Evolutionary conservation across 306 rosid species (phyloP).

Genomic region (Begonia masoniana): DNA sequence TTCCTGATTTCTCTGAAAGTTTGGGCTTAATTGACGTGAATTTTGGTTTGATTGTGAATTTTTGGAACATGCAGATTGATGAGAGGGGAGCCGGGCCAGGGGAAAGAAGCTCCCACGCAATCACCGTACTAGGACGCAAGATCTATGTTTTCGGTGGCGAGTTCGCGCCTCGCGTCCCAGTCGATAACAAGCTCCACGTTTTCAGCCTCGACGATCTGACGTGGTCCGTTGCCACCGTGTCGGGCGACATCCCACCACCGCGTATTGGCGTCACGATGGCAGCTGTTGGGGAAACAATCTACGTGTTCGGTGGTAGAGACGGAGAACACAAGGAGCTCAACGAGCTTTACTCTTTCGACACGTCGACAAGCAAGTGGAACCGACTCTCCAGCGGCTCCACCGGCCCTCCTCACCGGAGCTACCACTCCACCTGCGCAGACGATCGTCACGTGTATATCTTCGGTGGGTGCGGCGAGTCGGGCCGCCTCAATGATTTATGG

Average conservation of each 20-base stretch:
- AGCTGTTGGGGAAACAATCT: constrained; percentile 42
- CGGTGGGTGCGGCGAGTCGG: constrained; percentile 66
- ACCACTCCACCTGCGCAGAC: constrained; percentile 50
- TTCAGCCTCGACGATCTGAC: constrained; percentile 40
- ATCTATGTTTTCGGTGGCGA: constrained; percentile 83
- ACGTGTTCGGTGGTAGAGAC: constrained; percentile 83
- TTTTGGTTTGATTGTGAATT: background rate
- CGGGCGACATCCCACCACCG: constrained; percentile 58
- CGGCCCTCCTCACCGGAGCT: constrained; percentile 72
- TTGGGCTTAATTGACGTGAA: background rate
- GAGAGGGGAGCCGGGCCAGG: constrained; percentile 62
- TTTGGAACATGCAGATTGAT: constrained; percentile 31
- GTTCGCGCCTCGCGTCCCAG: constrained; percentile 76
- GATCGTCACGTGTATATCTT: constrained; percentile 41
- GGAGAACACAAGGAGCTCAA: constrained; percentile 67
- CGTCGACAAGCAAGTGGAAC: constrained; percentile 46
- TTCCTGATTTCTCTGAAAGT: background rate
- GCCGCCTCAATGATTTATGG: constrained; percentile 89
- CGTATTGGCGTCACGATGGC: constrained; percentile 80
- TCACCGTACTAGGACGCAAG: constrained; percentile 53
- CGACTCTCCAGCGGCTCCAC: constrained; percentile 36
- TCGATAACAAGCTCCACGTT: constrained; percentile 59
- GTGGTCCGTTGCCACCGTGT: constrained; percentile 45
- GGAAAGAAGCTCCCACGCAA: constrained; percentile 86
- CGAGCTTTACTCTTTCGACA: constrained; percentile 70